Base-by-base conservation (phyloP, 2,329 filamentous ascomycete genomes). In the Verticillium nonalfalfae region DNA sequence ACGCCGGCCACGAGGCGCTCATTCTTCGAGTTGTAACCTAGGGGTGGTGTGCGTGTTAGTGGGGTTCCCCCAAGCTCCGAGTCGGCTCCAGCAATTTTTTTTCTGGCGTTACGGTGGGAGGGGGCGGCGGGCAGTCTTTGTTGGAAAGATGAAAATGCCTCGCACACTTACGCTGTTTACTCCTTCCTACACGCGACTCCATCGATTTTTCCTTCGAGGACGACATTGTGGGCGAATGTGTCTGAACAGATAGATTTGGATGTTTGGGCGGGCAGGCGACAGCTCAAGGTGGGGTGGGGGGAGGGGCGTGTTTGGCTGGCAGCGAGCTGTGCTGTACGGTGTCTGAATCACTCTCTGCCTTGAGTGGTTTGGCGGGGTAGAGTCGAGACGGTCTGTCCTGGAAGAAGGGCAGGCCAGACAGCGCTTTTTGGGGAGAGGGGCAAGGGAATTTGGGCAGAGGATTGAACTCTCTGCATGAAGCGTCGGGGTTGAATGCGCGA, bases 1-100 rank as follows among this genome's bases (percentile, higher is more conserved):
- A 98, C 88, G 68, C 95, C 95, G 64, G 95, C 94, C 69, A 99
- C 95, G 64, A 98, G 88, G 67, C 95, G 90, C 78, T 98, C 94
- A 79, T 94, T 94, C 75, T 92, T 90, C 63, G 90, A 79, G 72
- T 91, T 93, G 79, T 98, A 99, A 72, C 93, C 95, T 98, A 72
- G 59, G 69, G n/a, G n/a, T n/a, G 70, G 60, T 34, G 34, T 9
- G 31, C 40, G 65, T 64, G 73, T 78, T 71, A 78, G 75, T 74
- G 70, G 64, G 70, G 71, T 63, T 59, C 63, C 63, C 26, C 52
- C 34, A 63, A 60, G 61, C 59, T 60, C 61, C 61, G 54, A 61
- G 61, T 61, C 63, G 63, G 62, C 62, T 58, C 63, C 64, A 65
- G 62, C 58, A 60, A 59, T n/a, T n/a, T 61, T 50, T 50, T 50